Base-by-base conservation (phyloP, 306 rosid species). In the Malus fusca region DNA sequence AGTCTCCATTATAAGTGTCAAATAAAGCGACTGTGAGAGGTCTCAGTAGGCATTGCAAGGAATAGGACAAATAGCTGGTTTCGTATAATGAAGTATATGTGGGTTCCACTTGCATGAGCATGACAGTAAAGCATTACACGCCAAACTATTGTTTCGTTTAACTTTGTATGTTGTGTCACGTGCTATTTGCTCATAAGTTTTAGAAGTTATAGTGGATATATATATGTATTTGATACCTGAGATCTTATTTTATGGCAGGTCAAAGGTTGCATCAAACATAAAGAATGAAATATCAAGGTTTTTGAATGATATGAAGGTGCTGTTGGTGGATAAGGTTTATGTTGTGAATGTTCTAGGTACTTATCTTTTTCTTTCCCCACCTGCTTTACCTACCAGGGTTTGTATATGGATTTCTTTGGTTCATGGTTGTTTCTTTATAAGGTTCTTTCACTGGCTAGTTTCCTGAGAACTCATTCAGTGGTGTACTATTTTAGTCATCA, bases 311-410 rank as follows among this genome's bases (percentile, higher is more conserved):
- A 43, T 88, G 90, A 90, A 85, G 86, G 87, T 11, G 25, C 98
- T 91, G 73, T 78, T 86, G 85, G 78, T 75, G 78, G 74, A 93
- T 37, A 85, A 84, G 87, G 93, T 93, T 79, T 91, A 82, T 78
- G 86, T 93, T 28, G 67, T 86, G 71, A 88, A 86, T 65, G 92
- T 88, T 80, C 73, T 93, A 79, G 98, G 98, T 93, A 89, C 56
- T 59, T 65, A 46, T 77, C 74, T 62, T 13, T 35, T 14, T n/a
- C 21, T 31, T 61, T 25, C 51, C 28, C 66, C 73, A 59, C 82
- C 78, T 73, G 60, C 61, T 69, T 40, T 82, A 61, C 55, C 71
- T 35, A 60, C 63, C 28, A 67, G 53, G 22, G 56, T 74, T 67
- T 77, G 48, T 69, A 33, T 61, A 25, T 25, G 77, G 33, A 59